These are phyloP conservation scores for Aspergillus novoparasiticus DNA, from an alignment of 2,329 filamentous ascomycete genomes.

Conservation along the genomic window DNA sequence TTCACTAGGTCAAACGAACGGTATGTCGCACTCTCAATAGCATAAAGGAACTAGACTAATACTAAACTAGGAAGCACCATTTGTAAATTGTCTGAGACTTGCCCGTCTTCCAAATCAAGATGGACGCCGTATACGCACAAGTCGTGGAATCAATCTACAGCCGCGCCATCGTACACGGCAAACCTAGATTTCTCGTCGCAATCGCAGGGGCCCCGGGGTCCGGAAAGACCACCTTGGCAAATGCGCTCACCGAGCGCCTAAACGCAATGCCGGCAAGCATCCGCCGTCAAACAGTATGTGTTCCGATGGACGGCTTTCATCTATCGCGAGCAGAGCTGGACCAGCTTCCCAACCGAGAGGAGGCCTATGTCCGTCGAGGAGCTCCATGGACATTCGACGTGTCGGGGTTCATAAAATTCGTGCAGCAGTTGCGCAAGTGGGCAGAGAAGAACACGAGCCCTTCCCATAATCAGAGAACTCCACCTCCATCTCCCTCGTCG, in stretches of 20 bases:
- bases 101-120: not conserved
- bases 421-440: not conserved
- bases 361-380: not conserved
- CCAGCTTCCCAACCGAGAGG: not conserved
- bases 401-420: not conserved
- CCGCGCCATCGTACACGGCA: not conserved
- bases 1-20: not conserved
- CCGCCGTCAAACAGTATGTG: not conserved
- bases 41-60: not conserved
- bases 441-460: not conserved
- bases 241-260: not conserved
- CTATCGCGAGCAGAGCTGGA: not conserved
- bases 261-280: not conserved
- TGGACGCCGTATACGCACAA: not conserved
- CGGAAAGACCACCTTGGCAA: not conserved
- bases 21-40: not conserved
- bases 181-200: not conserved
- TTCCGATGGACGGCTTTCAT: not conserved
- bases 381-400: not conserved
- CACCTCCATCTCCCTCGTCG: not conserved
- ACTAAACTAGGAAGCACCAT: not conserved
- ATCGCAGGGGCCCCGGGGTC: not conserved
- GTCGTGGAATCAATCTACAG: not conserved
- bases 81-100: no score
- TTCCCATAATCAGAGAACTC: not conserved